A percentile compares a stretch with the other conserved stretches of the same genome.
phyloP scores from a whole-genome alignment of 495 filamentous ascomycete species.

The Penicillium pancosmium region DNA sequence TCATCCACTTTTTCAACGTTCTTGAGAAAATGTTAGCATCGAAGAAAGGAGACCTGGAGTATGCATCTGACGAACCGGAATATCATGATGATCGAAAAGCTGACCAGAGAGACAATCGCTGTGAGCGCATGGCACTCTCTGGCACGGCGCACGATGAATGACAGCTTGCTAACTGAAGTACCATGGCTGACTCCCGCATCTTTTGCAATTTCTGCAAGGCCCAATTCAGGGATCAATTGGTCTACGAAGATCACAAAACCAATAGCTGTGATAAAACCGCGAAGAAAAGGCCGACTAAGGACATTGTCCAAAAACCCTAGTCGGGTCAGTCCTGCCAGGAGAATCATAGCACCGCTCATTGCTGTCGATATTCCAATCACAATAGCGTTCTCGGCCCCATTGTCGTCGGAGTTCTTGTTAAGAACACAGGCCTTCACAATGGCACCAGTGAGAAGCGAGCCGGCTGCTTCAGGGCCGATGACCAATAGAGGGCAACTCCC shows the following conservation, averaged over 20 bases:
- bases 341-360: constrained; percentile 82
- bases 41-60: not conserved
- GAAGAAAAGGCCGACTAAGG: constrained; percentile 84
- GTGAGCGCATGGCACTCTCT: constrained; percentile 72
- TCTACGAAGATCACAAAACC: constrained; percentile 95
- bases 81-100: constrained; percentile 88
- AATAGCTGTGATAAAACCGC: constrained; percentile 96
- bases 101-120: constrained; percentile 69
- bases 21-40: constrained; percentile 39
- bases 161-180: constrained; percentile 80
- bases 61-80: constrained; percentile 56
- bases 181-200: constrained; percentile 68
- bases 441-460: constrained; percentile 83
- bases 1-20: constrained; percentile 77
- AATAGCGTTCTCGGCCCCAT: constrained; percentile 69
- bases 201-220: constrained; percentile 65
- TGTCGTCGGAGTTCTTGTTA: constrained; percentile 67
- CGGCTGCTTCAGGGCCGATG: constrained; percentile 94
- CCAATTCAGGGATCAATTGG: constrained; percentile 89
- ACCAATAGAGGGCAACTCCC: constrained; percentile 91
- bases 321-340: constrained; percentile 78
- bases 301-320: constrained; percentile 97
- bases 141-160: constrained; percentile 73
- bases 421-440: constrained; percentile 81
- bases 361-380: constrained; percentile 89